phyloP scores from a whole-genome alignment of 2,329 filamentous ascomycete genomes.

The Colletotrichum brevisporum region DNA sequence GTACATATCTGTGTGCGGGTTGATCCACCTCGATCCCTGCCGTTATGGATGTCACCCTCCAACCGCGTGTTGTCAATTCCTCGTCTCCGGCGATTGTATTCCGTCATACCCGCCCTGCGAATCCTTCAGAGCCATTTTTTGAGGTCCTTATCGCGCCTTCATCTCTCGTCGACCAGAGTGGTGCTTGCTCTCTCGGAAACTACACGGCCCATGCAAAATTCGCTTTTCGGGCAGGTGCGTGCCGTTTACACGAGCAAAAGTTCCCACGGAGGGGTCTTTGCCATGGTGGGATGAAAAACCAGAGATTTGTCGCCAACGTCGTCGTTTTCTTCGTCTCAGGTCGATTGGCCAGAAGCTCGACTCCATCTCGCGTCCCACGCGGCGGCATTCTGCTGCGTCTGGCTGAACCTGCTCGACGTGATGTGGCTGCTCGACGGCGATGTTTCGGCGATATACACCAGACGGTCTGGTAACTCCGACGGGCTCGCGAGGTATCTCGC shows the following conservation, averaged over 20 bases:
- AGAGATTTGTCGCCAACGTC: background rate
- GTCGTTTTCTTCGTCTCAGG: background rate
- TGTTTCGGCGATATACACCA: constrained; percentile 12
- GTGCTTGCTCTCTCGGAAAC: background rate
- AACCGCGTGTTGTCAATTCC: background rate
- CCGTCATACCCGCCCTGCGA: background rate
- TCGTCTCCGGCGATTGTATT: background rate
- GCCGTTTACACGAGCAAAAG: too few species aligned
- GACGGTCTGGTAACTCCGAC: constrained; percentile 22
- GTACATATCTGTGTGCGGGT: background rate
- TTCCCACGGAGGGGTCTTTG: too few species aligned
- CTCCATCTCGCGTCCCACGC: constrained; percentile 23
- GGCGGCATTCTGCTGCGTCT: constrained; percentile 1
- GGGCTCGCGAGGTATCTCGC: constrained; percentile 11
- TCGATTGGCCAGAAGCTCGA: constrained; percentile 20
- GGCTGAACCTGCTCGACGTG: constrained; percentile 3
- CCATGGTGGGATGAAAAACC: background rate
- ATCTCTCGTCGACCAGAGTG: background rate
- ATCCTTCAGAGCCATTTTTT: background rate
- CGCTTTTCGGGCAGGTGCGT: too few species aligned
- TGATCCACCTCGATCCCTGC: background rate
- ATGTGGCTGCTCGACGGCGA: constrained; percentile 1
- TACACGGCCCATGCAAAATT: too few species aligned
- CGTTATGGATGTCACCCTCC: background rate
- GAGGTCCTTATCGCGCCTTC: background rate